A percentile compares a stretch with the other conserved stretches of the same genome.
Conservation (phyloP, 2,329 filamentous ascomycete genomes). For the Neocatenulostroma microsporum region DNA sequence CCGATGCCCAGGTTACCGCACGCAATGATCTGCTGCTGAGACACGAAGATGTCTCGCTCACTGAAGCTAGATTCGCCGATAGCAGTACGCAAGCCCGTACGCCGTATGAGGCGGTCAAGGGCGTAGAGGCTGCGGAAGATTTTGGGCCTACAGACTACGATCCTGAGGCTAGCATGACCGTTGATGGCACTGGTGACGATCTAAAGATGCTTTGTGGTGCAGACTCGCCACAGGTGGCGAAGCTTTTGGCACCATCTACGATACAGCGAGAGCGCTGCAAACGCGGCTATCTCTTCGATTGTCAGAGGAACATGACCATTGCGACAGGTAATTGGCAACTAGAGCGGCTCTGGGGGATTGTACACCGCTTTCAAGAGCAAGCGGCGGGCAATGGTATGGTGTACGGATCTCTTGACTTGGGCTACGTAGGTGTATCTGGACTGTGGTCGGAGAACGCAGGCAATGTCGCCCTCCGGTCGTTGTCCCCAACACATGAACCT, state of each 20-base stretch:
- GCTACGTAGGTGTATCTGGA: conserved; percentile 64
- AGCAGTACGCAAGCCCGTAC: conserved; percentile 8
- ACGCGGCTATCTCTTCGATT: conserved; percentile 52
- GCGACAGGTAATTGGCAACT: conserved; percentile 65
- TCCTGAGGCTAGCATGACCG: not conserved
- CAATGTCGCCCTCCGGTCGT: conserved; percentile 13
- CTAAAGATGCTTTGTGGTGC: conserved; percentile 9
- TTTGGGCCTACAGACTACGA: conserved; percentile 20
- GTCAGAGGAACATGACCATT: conserved; percentile 57
- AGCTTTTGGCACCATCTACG: conserved; percentile 23
- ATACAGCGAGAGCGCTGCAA: conserved; percentile 47
- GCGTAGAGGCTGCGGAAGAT: conserved; percentile 18
- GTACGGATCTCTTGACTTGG: conserved; percentile 59
- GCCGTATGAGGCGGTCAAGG: conserved; percentile 11
- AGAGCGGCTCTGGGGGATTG: conserved; percentile 70
- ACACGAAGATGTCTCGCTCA: conserved; percentile 17
- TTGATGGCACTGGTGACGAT: not conserved
- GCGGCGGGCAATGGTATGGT: conserved; percentile 64
- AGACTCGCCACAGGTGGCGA: conserved; percentile 15
- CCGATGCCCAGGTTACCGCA: conserved; percentile 37
- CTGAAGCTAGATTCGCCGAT: conserved; percentile 14
- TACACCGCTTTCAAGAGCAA: conserved; percentile 57
- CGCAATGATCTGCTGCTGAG: conserved; percentile 34
- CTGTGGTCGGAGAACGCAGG: conserved; percentile 62
- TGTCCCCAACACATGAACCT: conserved; percentile 3